Conservation (phyloP, 2,329 filamentous ascomycete species). For the Botrytis galanthina region DNA sequence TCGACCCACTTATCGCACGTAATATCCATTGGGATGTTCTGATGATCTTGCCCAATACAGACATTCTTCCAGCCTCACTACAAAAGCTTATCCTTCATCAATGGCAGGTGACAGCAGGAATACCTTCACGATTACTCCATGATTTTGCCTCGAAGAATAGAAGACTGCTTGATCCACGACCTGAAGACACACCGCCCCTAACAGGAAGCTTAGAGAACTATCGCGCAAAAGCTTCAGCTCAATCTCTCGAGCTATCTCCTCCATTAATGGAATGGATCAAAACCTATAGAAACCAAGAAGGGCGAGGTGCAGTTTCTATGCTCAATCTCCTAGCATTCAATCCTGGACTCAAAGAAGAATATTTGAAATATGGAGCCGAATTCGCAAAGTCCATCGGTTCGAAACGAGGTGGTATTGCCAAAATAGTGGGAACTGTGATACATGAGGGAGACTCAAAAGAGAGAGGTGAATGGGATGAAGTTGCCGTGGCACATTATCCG, state of each 20-base stretch:
- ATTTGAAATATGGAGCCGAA: slow-evolving; percentile 57
- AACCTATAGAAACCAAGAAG: slow-evolving; percentile 38
- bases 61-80: slow-evolving; percentile 35
- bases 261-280: slow-evolving; percentile 52
- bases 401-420: slow-evolving; percentile 55
- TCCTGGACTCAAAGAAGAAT: slow-evolving; percentile 49
- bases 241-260: slow-evolving; percentile 54
- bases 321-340: slow-evolving; percentile 61
- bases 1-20: slow-evolving; percentile 41
- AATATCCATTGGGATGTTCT: slow-evolving; percentile 47
- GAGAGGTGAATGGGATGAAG: slow-evolving; percentile 54
- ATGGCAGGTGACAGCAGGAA: slow-evolving; percentile 43
- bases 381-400: slow-evolving; percentile 50
- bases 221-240: slow-evolving; percentile 37
- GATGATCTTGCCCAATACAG: slow-evolving; percentile 42
- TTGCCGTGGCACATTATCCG: slow-evolving; percentile 64
- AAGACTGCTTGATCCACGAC: slow-evolving; percentile 41
- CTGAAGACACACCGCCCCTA: slow-evolving; percentile 39
- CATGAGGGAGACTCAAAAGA: slow-evolving; percentile 36
- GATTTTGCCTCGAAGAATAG: slow-evolving; percentile 42
- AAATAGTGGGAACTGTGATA: slow-evolving; percentile 59
- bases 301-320: slow-evolving; percentile 55
- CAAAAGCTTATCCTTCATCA: slow-evolving; percentile 33
- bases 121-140: slow-evolving; percentile 44
- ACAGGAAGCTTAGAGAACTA: slow-evolving; percentile 39